Percentiles rank a stretch among this genome's conserved stretches.
phyloP scores from a whole-genome alignment of 1,284 basidiomycete genomes.

The Pseudozyma sp. region DNA sequence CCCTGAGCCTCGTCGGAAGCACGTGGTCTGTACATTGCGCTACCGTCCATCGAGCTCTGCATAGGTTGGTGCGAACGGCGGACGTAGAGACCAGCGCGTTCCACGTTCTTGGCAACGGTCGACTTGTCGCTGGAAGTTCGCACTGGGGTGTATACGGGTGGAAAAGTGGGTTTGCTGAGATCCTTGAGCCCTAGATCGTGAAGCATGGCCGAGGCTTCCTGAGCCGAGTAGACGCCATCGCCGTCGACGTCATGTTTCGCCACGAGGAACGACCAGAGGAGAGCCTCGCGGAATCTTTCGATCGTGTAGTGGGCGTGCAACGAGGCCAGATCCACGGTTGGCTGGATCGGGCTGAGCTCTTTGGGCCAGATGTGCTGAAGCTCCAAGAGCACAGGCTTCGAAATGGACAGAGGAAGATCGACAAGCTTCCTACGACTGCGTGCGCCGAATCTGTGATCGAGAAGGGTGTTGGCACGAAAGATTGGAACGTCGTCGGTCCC shows the following conservation, averaged over 20 bases:
- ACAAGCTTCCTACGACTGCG: conserved; percentile 18
- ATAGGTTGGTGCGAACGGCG: conserved; percentile 7
- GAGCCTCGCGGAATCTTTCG: conserved; percentile 31
- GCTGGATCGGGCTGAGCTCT: not conserved
- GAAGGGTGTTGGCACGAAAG: conserved; percentile 14
- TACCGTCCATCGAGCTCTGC: conserved; percentile 21
- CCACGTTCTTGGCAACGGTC: conserved; percentile 2
- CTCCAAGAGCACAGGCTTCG: conserved; percentile 10
- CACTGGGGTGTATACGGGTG: conserved; percentile 1
- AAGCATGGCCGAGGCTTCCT: conserved; percentile 20
- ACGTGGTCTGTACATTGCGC: conserved; percentile 6
- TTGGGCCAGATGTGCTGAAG: conserved; percentile 18
- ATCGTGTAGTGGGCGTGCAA: conserved; percentile 25
- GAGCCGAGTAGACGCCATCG: conserved; percentile 13
- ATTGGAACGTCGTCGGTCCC: not conserved
- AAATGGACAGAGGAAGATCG: conserved; percentile 30
- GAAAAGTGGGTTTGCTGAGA: not conserved
- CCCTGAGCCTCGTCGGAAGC: no score
- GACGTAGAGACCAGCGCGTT: not conserved
- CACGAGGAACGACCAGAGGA: conserved; percentile 39
- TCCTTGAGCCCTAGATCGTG: conserved; percentile 16
- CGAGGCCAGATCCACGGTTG: conserved; percentile 9
- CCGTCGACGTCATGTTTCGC: conserved; percentile 37
- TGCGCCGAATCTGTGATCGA: conserved; percentile 16
- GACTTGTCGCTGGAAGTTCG: conserved; percentile 1